Percentiles rank a stretch among this genome's conserved stretches.
These are phyloP conservation scores for Epipyxis sp. DNA, from an alignment of 108 stramenopile species.

Conservation along the genomic window DNA sequence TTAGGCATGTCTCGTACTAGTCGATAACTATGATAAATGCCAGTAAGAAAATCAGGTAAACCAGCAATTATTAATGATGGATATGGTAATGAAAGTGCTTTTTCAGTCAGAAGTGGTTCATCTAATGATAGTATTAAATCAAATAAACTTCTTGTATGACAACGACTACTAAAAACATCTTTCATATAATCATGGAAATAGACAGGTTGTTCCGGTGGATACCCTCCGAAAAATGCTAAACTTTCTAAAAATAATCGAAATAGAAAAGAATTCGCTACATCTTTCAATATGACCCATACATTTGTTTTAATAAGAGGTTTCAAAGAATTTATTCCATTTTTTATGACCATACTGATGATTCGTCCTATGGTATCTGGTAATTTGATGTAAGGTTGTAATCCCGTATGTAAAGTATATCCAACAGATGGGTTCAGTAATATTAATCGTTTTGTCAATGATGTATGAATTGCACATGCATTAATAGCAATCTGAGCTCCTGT, in stretches of 20 bases:
- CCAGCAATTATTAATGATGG: neutral
- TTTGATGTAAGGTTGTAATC: neutral
- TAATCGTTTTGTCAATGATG: neutral
- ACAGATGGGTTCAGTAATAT: neutral
- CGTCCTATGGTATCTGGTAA: neutral
- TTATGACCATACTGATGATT: neutral
- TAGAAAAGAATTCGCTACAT: neutral
- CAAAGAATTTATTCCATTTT: neutral
- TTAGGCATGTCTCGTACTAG: neutral
- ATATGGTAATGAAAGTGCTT: neutral
- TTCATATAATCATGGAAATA: constrained; percentile 22
- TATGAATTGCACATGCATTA: neutral
- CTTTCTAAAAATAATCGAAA: neutral
- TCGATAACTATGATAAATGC: neutral
- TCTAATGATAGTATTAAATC: constrained; percentile 6
- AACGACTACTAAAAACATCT: neutral
- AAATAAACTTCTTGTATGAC: neutral
- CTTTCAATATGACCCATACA: neutral
- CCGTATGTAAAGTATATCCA: neutral
- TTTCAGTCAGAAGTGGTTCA: neutral
- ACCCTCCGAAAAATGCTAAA: constrained; percentile 10
- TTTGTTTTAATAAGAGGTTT: neutral
- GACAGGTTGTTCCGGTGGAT: neutral
- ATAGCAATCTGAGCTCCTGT: constrained; percentile 4
- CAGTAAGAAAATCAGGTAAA: constrained; percentile 14